Evolutionary conservation across 345 rosid genomes (phyloP), one percentile per base, ranked within the genome.

Genomic region (Salix purpurea): DNA sequence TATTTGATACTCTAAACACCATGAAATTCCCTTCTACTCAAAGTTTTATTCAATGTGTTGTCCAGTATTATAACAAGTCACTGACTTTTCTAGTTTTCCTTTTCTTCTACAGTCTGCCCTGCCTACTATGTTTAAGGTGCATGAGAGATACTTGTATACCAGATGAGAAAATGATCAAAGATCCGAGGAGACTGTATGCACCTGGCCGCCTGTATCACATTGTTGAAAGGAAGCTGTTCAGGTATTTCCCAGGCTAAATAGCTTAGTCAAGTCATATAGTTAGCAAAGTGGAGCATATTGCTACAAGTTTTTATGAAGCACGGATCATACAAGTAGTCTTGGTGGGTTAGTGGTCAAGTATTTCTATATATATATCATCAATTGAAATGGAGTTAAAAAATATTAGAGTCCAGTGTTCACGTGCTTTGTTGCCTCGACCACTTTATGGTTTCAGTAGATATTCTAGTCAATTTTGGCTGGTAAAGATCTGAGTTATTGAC

Each of bases 141-240:
- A 84, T 96, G 97, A 89, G 87, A 83, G 98, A 96, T 85, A 92
- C 99, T 42, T 93, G 98, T 84, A 87, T 91, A 77, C 86, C 97
- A 7, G 98, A 93, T 75, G 90, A 93, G 42, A 89, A 89, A 83
- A 88, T 86, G 97, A 87, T 96, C 77, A 96, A 87, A 85, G 98
- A 96, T 81, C 98, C 98, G 10, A 93, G 99, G 81, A 87, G 99
- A 79, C 86, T 96, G 21, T 93, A 96, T 77, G 98, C 99, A 77
- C 99, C 98, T 26, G 98, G 99, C 77, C 96, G 98, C 70, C 90
- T 96, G 82, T 96, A 96, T 81, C 99, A 96, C 83, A 93, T 96
- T 58, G 99, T 96, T 6, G 96, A 96, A 76, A 81, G 99, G 81
- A 96, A 87, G 84, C 96, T 85, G 70, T 90, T 81, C 90, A 92